Conservation (phyloP, 164 flowering plant genomes). For the Tinospora cordifolia region DNA sequence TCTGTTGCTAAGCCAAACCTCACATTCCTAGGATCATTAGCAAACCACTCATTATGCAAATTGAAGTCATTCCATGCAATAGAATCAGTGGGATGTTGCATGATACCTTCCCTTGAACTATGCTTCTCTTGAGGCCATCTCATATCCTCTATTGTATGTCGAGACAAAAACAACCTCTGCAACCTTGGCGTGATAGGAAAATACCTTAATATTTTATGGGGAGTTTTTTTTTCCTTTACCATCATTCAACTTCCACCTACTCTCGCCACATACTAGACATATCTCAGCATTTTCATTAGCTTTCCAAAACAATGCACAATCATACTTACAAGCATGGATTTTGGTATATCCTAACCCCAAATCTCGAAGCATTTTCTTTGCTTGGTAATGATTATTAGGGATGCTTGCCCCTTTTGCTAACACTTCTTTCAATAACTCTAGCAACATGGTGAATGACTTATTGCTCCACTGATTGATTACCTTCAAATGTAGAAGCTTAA, state of each 20-base stretch:
- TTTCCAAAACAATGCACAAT: constrained; percentile 14
- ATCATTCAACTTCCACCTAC: background rate
- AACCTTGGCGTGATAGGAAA: background rate
- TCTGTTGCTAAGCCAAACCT: too few relatives aligned
- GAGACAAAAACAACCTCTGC: background rate
- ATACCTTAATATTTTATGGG: background rate
- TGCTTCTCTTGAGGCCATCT: background rate
- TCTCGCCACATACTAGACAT: background rate
- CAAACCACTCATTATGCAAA: background rate
- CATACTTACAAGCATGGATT: constrained; percentile 11
- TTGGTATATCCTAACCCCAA: constrained; percentile 6
- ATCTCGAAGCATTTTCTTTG: constrained; percentile 3
- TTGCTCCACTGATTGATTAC: background rate
- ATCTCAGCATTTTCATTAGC: background rate
- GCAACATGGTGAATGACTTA: constrained; percentile 1
- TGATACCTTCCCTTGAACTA: background rate
- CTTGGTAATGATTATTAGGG: background rate
- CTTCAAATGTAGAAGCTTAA: background rate
- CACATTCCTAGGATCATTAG: background rate
- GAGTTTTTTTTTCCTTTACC: background rate
- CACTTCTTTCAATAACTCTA: constrained; percentile 3
- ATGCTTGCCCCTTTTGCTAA: constrained; percentile 1
- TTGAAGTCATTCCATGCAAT: background rate
- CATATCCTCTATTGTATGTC: background rate
- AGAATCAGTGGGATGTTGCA: background rate